Base-by-base conservation (phyloP, 2,329 filamentous ascomycete species). In the Fusarium sp. region DNA sequence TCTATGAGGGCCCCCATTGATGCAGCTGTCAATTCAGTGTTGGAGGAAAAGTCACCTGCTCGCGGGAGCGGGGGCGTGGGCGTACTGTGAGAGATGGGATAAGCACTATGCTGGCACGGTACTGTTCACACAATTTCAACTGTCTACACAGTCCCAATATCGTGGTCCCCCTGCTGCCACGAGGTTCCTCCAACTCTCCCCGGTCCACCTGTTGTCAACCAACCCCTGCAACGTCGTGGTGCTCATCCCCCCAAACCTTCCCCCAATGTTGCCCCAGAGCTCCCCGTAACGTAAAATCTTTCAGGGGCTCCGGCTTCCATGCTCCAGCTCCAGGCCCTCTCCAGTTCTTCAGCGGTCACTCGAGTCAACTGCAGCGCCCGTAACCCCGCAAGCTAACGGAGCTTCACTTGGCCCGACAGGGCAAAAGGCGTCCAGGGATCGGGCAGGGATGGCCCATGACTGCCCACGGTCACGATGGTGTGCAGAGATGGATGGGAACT, bases 391-490 rank as follows among this genome's bases (percentile, higher is more conserved):
- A 78, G 72, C 73, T 65, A 67, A 16, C 57, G 62, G 59, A 62
- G 51, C 46, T 68, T 72, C 60, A 71, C 75, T 74, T 73, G 62
- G 33, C 69, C 67, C 59, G 62, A 67, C 71, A 72, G 62, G 74
- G 73, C 65, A 68, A 77, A 77, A 70, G 57, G 64, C 36, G 73
- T 64, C 62, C 42, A 67, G 66, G 72, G 72, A 67, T 70, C 62
- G 65, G 61, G 62, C 72, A 74, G 69, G 75, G 75, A 73, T 78
- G 67, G 69, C 63, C 69, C 68, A 62, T 75, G 75, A 62, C 60
- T 62, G 62, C 61, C 53, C 62, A 71, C 77, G 76, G 73, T 78
- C 76, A 78, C 76, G 76, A 78, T 78, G 76, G 73, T 78, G 65
- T 74, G 70, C 73, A 72, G 72, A 72, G 67, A 77, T 71, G 72